Conservation (phyloP, 768 basidiomycete genomes). For the Naganishia vishniacii region DNA sequence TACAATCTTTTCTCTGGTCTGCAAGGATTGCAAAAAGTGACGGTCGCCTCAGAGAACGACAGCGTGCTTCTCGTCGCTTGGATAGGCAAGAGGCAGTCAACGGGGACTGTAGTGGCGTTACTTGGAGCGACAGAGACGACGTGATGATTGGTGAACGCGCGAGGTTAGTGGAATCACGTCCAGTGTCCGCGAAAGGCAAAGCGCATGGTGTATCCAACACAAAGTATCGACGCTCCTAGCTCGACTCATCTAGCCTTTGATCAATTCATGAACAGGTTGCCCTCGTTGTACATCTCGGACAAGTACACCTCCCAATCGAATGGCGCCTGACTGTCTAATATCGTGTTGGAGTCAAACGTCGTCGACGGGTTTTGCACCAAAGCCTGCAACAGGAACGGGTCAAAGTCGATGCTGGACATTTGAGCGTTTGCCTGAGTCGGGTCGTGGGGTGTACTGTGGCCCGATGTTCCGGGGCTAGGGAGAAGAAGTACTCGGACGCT, state of each 20-base stretch:
- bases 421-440: background rate
- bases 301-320: slow-evolving; percentile 24
- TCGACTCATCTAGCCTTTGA: background rate
- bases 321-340: slow-evolving; percentile 13
- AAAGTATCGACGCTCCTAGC: background rate
- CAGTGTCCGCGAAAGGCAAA: no score
- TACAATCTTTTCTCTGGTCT: slow-evolving; percentile 1
- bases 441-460: background rate
- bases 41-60: slow-evolving; percentile 1
- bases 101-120: background rate
- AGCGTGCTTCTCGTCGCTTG: slow-evolving; percentile 11
- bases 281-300: slow-evolving; percentile 25
- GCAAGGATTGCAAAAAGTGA: background rate
- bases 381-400: slow-evolving; percentile 24
- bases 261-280: slow-evolving; percentile 19
- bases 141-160: background rate
- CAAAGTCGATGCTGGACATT: slow-evolving; percentile 22
- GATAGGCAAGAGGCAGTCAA: background rate
- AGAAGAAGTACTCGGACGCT: background rate
- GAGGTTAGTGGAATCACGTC: no score
- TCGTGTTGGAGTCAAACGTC: slow-evolving; percentile 14
- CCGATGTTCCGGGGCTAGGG: slow-evolving; percentile 11
- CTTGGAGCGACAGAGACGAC: slow-evolving; percentile 6
- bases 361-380: slow-evolving; percentile 20
- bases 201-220: no score